Base-by-base conservation (phyloP, 768 basidiomycete genomes). In the Phaeotremella fagi region DNA sequence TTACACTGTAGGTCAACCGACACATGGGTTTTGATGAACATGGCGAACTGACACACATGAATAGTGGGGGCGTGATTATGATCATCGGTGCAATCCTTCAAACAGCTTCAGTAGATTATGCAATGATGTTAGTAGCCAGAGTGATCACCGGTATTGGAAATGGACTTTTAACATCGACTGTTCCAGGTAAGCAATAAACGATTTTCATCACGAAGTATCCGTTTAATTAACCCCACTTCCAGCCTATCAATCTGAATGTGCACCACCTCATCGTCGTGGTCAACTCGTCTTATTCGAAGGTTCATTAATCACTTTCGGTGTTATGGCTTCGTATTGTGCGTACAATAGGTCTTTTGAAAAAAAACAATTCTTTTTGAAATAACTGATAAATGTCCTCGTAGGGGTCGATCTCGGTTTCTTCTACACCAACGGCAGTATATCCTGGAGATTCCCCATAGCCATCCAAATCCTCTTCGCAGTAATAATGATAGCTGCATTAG, bases 261-360 rank as follows among this genome's bases (percentile, higher is more conserved):
- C 84, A 1, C 79, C 81, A 3, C 80, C 82, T 3, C 77, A 81
- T 26, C 77, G 77, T 50, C 75, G 84, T 44, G 84, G 84, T 20
- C 80, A 80, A 50, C 74, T 84, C 52, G 82, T 85, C 48, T 82
- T 83, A 79, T 78, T 85, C 48, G 82, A 84, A 68, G 83, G 83
- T 3, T 81, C 79, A 12, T 27, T 65, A 23, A 61, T 66, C 52
- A 63, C 57, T 22, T 57, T 59, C 15, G 60, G 48, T 1, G 47
- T 36, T 41, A 22, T 41, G 3, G 31, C 20, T 9, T 27, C 45
- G 7, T 33, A 33, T 16, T 33, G 31, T 18, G 1, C 31, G 31
- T 33, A 7, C 16, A 16, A 33, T 16, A 7, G n/a, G n/a, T n/a
- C n/a, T n/a, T n/a, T n/a, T n/a, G n/a, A n/a, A n/a, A n/a, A n/a